Conservation (phyloP, 768 basidiomycete genomes). For the Phylloporus sp. region DNA sequence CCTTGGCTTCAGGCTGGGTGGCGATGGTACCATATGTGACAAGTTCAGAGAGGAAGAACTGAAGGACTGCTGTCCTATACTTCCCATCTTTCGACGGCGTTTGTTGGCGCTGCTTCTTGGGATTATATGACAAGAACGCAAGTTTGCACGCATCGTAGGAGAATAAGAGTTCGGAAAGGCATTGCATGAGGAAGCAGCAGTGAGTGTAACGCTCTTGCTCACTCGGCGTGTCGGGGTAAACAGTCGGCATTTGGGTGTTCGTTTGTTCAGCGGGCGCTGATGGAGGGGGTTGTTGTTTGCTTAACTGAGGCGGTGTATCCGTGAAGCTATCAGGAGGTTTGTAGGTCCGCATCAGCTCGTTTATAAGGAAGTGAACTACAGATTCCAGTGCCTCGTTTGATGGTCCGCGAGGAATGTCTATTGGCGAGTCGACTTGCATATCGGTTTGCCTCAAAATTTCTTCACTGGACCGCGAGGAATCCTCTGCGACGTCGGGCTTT, state of each 20-base stretch:
- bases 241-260: slow-evolving; percentile 12
- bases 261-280: slow-evolving; percentile 10
- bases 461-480: slow-evolving; percentile 8
- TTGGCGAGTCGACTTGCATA: slow-evolving; percentile 55
- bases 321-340: slow-evolving; percentile 41
- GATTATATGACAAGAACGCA: slow-evolving; percentile 75
- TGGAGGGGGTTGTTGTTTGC: slow-evolving; percentile 13
- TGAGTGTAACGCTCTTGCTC: slow-evolving; percentile 42
- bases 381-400: slow-evolving; percentile 49
- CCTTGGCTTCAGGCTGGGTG: slow-evolving; percentile 52
- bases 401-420: slow-evolving; percentile 21
- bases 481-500: slow-evolving; percentile 35
- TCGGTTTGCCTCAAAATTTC: slow-evolving; percentile 31
- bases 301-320: slow-evolving; percentile 10
- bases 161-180: slow-evolving; percentile 85
- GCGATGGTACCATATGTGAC: slow-evolving; percentile 72
- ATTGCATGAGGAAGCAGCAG: slow-evolving; percentile 84
- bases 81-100: slow-evolving; percentile 67
- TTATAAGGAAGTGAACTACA: slow-evolving; percentile 64
- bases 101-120: slow-evolving; percentile 51
- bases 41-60: slow-evolving; percentile 79
- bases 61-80: slow-evolving; percentile 60
- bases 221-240: slow-evolving; percentile 9
- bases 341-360: slow-evolving; percentile 60
- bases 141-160: slow-evolving; percentile 91